Evolutionary conservation across 1,284 basidiomycete genomes (phyloP).

Genomic region (Grifola frondosa): DNA sequence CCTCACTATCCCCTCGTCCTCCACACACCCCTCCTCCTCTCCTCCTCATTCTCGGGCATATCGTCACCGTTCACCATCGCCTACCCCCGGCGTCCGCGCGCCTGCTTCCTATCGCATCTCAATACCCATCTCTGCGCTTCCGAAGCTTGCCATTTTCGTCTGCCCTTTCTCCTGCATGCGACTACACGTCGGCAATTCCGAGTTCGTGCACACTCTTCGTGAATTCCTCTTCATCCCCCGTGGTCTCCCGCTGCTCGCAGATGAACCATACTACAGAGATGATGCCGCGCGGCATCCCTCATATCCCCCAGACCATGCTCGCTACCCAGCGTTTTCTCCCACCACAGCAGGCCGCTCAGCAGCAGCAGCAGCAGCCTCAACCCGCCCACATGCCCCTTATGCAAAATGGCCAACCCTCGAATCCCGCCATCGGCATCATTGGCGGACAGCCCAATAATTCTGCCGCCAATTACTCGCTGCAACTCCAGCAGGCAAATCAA

Average conservation of each 20-base stretch:
- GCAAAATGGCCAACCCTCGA: slow-evolving; percentile 37
- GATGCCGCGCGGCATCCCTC: slow-evolving; percentile 45
- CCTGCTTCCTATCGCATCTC: too few species aligned
- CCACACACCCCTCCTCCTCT: not conserved
- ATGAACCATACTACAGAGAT: slow-evolving; percentile 42
- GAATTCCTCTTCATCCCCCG: slow-evolving; percentile 5
- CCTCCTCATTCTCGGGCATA: too few species aligned
- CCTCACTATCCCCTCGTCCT: slow-evolving; percentile 1
- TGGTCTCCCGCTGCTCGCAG: slow-evolving; percentile 3
- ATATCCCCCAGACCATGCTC: slow-evolving; percentile 40
- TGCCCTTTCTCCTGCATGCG: slow-evolving; percentile 21
- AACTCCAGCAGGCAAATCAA: slow-evolving; percentile 20
- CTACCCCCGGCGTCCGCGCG: too few species aligned
- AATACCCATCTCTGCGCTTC: too few species aligned
- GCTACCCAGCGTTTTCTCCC: slow-evolving; percentile 41
- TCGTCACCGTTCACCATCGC: too few species aligned
- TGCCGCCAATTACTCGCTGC: slow-evolving; percentile 17
- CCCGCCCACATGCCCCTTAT: slow-evolving; percentile 39
- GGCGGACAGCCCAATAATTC: slow-evolving; percentile 23
- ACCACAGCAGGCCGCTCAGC: slow-evolving; percentile 38
- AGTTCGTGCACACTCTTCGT: slow-evolving; percentile 10
- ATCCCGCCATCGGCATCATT: slow-evolving; percentile 41
- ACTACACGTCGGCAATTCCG: slow-evolving; percentile 15
- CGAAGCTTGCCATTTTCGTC: slow-evolving; percentile 13
- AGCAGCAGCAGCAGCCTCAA: slow-evolving; percentile 34